A percentile compares a stretch with the other conserved stretches of the same genome.
These are phyloP conservation scores for Oropetium thomaeum DNA, from an alignment of 176 grass and related monocot species.

Conservation along the genomic window DNA sequence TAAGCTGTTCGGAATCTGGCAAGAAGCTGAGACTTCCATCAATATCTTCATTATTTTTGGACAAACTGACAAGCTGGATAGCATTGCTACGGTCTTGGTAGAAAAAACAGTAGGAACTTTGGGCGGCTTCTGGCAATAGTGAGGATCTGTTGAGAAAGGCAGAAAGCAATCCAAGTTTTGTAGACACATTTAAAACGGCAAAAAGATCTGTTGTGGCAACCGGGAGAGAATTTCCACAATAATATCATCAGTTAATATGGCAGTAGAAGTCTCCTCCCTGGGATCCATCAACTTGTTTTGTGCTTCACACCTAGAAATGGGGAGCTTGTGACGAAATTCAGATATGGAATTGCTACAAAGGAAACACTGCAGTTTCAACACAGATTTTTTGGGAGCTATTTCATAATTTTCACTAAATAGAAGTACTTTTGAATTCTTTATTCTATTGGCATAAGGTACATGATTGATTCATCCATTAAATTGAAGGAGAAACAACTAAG, in stretches of 20 bases:
- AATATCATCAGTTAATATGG: slow-evolving; percentile 28
- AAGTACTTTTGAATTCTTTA: neutral
- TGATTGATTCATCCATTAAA: too few species aligned
- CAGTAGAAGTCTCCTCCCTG: neutral
- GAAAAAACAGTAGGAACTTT: slow-evolving; percentile 38
- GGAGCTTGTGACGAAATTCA: neutral
- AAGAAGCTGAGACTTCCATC: slow-evolving; percentile 28
- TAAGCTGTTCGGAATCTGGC: slow-evolving; percentile 13
- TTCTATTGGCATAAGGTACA: neutral
- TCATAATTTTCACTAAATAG: neutral
- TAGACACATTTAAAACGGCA: slow-evolving; percentile 33
- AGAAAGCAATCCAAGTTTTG: slow-evolving; percentile 43
- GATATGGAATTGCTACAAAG: neutral
- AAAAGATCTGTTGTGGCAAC: slow-evolving; percentile 46
- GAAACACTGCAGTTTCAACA: neutral
- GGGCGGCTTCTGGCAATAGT: slow-evolving; percentile 29
- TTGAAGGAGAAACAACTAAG: too few species aligned
- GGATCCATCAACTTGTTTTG: neutral
- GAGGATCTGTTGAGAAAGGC: slow-evolving; percentile 39
- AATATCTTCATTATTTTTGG: neutral
- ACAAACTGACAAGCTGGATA: slow-evolving; percentile 12
- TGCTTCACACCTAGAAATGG: neutral
- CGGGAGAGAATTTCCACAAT: slow-evolving; percentile 39
- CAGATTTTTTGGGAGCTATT: neutral
- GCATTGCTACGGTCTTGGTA: neutral